Evolutionary conservation across 2,329 filamentous ascomycete genomes (phyloP), one percentile per base, ranked within the genome.

Genomic region (Harringtonia aguacate): DNA sequence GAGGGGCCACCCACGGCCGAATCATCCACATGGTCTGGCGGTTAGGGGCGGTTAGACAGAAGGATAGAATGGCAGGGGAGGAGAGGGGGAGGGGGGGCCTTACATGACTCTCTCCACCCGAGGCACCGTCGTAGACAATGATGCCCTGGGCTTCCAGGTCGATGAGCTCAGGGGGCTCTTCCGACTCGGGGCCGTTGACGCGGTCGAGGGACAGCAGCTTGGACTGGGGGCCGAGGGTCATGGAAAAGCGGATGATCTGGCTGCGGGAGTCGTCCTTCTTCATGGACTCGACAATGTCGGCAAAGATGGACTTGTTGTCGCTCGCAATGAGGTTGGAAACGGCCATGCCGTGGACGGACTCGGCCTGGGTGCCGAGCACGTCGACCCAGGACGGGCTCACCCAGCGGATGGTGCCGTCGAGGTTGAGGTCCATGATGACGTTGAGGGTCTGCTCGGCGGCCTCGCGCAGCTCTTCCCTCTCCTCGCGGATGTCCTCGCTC

Each of bases 1-100:
- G 79, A 7, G 90, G 85, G 34, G 83, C 75, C 34, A 88, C 81
- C 64, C 88, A 94, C 3, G 90, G 92, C 51, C 92, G 85, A 53
- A 98, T 79, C 88, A 98, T 98, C 92, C 92, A 98, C 94, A 98
- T 98, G 17, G 87, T 94, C 86, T 95, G 55, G 52, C 47, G 3
- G 21, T 33, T 15, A 36, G 35, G 36, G 9, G 14, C 14, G 4
- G 12, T 8, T 4, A 28, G 21, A 36, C 4, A 49, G 44, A 28
- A 21, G 17, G 33, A n/a, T 4, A n/a, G 18, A n/a, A n/a, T n/a
- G n/a, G n/a, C n/a, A n/a, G n/a, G n/a, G n/a, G 18, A 20, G 10
- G 15, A 29, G 28, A 44, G 36, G 22, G 17, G 18, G 8, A 38
- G 41, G 22, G 33, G 30, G 14, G 12, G 21, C 17, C 85, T 71